These are phyloP conservation scores for Capsicum rhomboideum DNA, from an alignment of 257 asterid species.

Conservation along the genomic window DNA sequence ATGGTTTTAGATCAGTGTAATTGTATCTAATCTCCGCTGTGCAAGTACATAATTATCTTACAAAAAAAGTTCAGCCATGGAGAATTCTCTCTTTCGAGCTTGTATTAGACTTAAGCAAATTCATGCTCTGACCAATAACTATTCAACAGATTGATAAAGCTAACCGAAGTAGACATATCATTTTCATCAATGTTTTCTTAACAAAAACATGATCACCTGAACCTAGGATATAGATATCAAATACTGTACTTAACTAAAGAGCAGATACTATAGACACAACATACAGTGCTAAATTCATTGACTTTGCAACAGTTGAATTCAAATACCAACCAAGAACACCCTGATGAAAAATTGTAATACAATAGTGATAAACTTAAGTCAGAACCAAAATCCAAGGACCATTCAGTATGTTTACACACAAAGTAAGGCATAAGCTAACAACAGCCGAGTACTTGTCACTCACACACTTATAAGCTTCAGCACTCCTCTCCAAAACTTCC, in stretches of 20 bases:
- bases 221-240: neutral
- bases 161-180: neutral
- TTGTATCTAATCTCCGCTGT: too few relatives aligned
- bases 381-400: constrained; percentile 68
- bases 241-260: neutral
- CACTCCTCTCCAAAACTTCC: constrained; percentile 41
- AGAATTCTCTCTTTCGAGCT: neutral
- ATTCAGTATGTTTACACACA: constrained; percentile 53
- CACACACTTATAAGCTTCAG: constrained; percentile 29
- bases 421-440: constrained; percentile 36
- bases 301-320: neutral
- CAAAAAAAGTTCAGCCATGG: neutral
- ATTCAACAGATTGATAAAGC: neutral
- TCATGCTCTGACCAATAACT: neutral
- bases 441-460: constrained; percentile 40
- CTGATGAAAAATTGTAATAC: neutral
- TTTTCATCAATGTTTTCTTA: neutral
- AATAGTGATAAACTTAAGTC: neutral
- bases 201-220: neutral
- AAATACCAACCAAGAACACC: neutral
- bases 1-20: too few relatives aligned
- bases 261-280: neutral
- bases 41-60: too few relatives aligned
- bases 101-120: neutral
- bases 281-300: neutral